phyloP scores from a whole-genome alignment of 768 basidiomycete species.

The Tubosaeta sp. region DNA sequence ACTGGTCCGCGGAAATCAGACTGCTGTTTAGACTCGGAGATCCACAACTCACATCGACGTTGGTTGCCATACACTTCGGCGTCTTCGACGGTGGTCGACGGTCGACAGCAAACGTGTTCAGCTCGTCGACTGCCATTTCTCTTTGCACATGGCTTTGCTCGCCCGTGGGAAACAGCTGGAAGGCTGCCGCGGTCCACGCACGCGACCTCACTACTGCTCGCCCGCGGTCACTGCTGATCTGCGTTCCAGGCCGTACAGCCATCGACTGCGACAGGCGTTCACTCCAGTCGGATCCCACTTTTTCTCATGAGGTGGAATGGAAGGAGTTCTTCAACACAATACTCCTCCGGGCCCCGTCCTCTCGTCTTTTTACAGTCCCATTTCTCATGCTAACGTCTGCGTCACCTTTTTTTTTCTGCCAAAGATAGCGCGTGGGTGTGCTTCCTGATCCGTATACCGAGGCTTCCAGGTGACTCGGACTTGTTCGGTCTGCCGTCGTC shows the following conservation, averaged over 20 bases:
- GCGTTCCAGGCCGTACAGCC: too few species aligned
- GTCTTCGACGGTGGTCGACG: background rate
- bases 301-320: background rate
- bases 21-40: conserved; percentile 23
- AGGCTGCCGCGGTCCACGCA: too few species aligned
- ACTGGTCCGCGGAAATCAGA: conserved; percentile 34
- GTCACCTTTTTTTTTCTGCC: background rate
- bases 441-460: background rate
- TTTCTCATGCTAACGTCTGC: too few species aligned
- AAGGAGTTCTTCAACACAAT: background rate
- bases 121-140: too few species aligned
- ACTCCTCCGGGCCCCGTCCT: too few species aligned
- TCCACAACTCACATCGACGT: conserved; percentile 4
- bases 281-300: background rate
- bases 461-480: background rate
- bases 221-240: too few species aligned
- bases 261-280: too few species aligned
- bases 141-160: too few species aligned
- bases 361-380: too few species aligned
- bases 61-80: background rate
- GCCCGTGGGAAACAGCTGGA: too few species aligned
- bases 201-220: too few species aligned
- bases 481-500: background rate
- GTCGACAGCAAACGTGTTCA: too few species aligned
- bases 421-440: background rate